Evolutionary conservation across 1,284 basidiomycete genomes (phyloP), one percentile per base, ranked within the genome.

Genomic region (Tylopilus orsonianus): DNA sequence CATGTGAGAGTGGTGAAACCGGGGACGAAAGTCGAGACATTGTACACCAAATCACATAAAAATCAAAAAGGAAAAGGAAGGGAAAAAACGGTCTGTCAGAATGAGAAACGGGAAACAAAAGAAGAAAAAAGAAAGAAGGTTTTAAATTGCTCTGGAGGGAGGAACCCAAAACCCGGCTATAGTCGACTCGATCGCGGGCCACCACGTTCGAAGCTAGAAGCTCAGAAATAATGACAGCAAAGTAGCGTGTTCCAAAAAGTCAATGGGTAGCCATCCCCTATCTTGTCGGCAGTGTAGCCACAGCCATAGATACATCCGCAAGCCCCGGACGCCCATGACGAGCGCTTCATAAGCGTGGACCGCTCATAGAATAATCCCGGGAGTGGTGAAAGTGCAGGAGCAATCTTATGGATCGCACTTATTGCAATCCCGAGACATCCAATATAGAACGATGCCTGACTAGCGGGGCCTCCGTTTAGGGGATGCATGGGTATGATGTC

Each of bases 141-240:
- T 29, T 47, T 50, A 43, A 36, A 24, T 4, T 2, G 10, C 13
- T 18, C 7, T 23, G 39, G 27, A 5, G 8, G 27, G 6, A 23
- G 35, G 29, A 29, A 20, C 16, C 30, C 22, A 14, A 35, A 33
- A 29, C 18, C 30, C 41, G 35, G 20, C 35, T 30, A 34, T 27
- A 23, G 16, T 40, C 16, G 20, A 36, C 18, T 41, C 32, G 24
- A 40, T 23, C 7, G 42, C 20, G 26, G 16, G n/a, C 8, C 34
- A 36, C 35, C 49, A 44, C 48, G 39, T 48, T 46, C 10, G 23
- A 48, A 32, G 49, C 30, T 39, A 56, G 52, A 50, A 56, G 52
- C 3, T 24, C 32, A 23, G 38, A 52, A 48, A 18, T 37, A 42
- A 44, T 20, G 34, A 29, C 23, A 23, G 23, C 7, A 30, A 40